A percentile compares a stretch with the other conserved stretches of the same genome.
These are phyloP conservation scores for Taphrina communis DNA, from an alignment of 1,139 yeast species.

Conservation along the genomic window DNA sequence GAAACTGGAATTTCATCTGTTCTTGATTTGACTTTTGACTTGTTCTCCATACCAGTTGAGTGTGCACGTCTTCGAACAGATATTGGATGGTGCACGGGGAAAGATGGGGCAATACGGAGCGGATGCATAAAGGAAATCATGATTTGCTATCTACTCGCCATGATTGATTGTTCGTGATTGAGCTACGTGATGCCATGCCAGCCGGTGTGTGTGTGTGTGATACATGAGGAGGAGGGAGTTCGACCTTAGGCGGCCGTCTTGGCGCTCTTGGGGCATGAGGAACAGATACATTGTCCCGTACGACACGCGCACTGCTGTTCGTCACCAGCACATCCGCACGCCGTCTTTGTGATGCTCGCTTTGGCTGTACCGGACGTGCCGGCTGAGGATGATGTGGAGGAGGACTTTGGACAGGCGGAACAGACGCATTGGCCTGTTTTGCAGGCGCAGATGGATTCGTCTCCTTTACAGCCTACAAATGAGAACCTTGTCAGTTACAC, in stretches of 20 bases:
- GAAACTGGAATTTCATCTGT: too few species aligned
- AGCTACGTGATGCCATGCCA: too few species aligned
- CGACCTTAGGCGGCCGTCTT: constrained; percentile 4
- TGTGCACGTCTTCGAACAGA: too few species aligned
- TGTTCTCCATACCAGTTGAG: too few species aligned
- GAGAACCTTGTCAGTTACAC: constrained; percentile 10
- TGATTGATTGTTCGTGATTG: too few species aligned
- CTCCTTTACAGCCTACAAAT: constrained; percentile 29
- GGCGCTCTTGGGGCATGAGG: constrained; percentile 24
- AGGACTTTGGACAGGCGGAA: constrained; percentile 20
- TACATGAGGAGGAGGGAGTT: background rate
- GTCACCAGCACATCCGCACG: constrained; percentile 35
- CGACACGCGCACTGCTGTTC: constrained; percentile 29
- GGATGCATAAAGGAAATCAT: background rate
- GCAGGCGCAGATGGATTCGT: constrained; percentile 39
- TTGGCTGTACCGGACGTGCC: background rate
- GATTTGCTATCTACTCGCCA: background rate
- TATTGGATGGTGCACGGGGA: too few species aligned
- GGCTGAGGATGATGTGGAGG: background rate
- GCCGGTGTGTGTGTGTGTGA: too few species aligned
- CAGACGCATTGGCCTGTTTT: constrained; percentile 36
- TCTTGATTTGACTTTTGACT: too few species aligned
- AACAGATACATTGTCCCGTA: constrained; percentile 29
- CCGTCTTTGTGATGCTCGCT: constrained; percentile 11
- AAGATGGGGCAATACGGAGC: too few species aligned